Base-by-base conservation (phyloP, 2,329 filamentous ascomycete genomes). In the Trichophyton equinum region DNA sequence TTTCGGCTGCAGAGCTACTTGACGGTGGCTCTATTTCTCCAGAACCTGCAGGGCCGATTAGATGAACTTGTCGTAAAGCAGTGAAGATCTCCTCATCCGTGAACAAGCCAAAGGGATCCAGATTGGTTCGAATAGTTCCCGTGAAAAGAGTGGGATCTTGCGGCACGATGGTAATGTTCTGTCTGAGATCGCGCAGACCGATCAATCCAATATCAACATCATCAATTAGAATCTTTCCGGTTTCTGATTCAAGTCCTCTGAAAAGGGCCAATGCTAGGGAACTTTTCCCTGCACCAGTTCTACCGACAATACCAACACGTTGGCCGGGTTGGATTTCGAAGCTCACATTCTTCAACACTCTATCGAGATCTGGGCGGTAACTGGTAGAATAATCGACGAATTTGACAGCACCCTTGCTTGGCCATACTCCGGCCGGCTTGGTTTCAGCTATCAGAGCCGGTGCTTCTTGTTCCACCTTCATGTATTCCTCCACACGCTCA, bases 261-360 rank as follows among this genome's bases (percentile, higher is more conserved):
- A 99, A 97, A 27, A 99, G 81, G 3, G 94, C 92, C 63, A 97
- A 79, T 0, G 94, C 91, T 59, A 99, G 79, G 3, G 94, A 97
- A 71, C 91, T 96, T 80, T 99, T 99, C 62, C 94, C 94, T 3
- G 94, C 94, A 63, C 94, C 94, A 0, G 94, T 99, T 63, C 94
- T 85, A 60, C 94, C 94, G 33, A 97, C 94, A 61, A 99, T 95
- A 62, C 94, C 94, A 18, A 99, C 89, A 78, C 96, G 96, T 75
- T 99, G 90, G 36, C 84, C 84, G 1, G 91, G 84, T 30, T 85
- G 79, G 64, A 99, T 91, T 70, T 87, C 89, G 79, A 99, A 95
- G 1, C 83, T 89, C 58, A 99, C 82, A 64, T 88, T 81, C 67
- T 86, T 87, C 59, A 99, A 78, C 0, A 97, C 94, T 0, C 87